These are phyloP conservation scores for Gremmenia infestans DNA, from an alignment of 2,329 filamentous ascomycete genomes.

Conservation along the genomic window DNA sequence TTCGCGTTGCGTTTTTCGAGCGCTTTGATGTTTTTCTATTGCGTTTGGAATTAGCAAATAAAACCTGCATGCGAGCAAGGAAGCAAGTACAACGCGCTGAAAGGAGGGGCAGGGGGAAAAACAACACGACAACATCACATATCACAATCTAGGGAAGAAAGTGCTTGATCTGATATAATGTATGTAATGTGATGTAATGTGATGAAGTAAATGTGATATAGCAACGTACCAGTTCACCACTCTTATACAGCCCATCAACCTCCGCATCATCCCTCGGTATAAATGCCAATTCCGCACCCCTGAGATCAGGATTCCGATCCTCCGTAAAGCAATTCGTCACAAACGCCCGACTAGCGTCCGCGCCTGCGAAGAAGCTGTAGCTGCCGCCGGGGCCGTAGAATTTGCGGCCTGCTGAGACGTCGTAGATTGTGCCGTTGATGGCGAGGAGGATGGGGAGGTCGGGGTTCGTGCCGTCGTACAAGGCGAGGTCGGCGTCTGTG, in stretches of 20 bases:
- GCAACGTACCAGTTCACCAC: constrained; percentile 41
- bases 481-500: constrained; percentile 67
- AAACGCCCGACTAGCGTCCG: constrained; percentile 81
- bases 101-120: too few relatives aligned
- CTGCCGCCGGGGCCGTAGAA: constrained; percentile 80
- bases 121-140: too few relatives aligned
- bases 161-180: too few relatives aligned
- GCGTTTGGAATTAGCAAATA: too few relatives aligned
- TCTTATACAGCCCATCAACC: constrained; percentile 52
- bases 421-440: constrained; percentile 82
- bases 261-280: constrained; percentile 58
- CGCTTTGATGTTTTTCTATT: constrained; percentile 42
- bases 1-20: constrained; percentile 61
- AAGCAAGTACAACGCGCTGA: too few relatives aligned
- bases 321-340: constrained; percentile 83
- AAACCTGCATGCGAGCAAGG: too few relatives aligned
- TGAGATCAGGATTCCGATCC: constrained; percentile 77
- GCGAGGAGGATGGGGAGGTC: constrained; percentile 81
- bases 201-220: too few relatives aligned
- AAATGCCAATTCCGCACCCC: constrained; percentile 84
- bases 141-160: too few relatives aligned
- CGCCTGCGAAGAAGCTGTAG: constrained; percentile 82
- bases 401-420: constrained; percentile 64
- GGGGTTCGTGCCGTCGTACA: constrained; percentile 73
- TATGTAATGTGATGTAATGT: too few relatives aligned